Conservation (phyloP, 164 flowering plant species). For the Nymphaea thermarum region DNA sequence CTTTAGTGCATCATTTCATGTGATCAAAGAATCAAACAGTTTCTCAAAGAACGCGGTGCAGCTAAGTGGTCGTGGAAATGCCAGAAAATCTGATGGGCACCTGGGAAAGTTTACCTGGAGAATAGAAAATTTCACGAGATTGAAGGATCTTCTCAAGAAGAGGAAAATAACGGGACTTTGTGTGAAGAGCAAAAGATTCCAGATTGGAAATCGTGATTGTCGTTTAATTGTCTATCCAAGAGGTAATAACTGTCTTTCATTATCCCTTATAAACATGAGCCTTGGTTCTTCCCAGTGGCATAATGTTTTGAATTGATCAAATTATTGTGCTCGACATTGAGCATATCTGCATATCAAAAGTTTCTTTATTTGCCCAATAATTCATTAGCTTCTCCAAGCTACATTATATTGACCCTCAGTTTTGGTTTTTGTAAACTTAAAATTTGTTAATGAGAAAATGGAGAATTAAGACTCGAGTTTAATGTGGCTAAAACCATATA, state of each 20-base stretch:
- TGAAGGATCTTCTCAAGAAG: slow-evolving; percentile 91
- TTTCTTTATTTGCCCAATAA: too few species aligned
- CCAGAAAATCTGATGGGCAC: slow-evolving; percentile 80
- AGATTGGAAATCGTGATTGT: slow-evolving; percentile 90
- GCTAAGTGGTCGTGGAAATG: slow-evolving; percentile 30
- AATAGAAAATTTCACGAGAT: slow-evolving; percentile 81
- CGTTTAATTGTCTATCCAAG: slow-evolving; percentile 97
- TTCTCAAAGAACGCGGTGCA: slow-evolving; percentile 72
- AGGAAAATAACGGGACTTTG: slow-evolving; percentile 98
- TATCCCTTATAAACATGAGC: too few species aligned
- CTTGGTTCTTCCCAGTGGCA: too few species aligned
- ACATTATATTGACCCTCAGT: too few species aligned
- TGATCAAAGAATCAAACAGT: slow-evolving; percentile 72
- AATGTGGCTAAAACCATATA: too few species aligned
- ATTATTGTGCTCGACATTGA: too few species aligned
- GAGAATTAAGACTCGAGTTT: too few species aligned
- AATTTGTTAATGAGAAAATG: too few species aligned
- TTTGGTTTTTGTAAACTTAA: too few species aligned
- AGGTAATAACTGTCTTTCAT: slow-evolving; percentile 29
- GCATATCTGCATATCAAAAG: too few species aligned
- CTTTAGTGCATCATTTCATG: slow-evolving; percentile 86
- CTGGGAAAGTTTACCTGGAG: slow-evolving; percentile 88
- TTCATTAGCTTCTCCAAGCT: too few species aligned
- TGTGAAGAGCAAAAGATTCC: slow-evolving; percentile 95
- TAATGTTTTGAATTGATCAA: too few species aligned